Conservation (phyloP, 108 stramenopile genomes). For the Mediolabrus comicus region DNA sequence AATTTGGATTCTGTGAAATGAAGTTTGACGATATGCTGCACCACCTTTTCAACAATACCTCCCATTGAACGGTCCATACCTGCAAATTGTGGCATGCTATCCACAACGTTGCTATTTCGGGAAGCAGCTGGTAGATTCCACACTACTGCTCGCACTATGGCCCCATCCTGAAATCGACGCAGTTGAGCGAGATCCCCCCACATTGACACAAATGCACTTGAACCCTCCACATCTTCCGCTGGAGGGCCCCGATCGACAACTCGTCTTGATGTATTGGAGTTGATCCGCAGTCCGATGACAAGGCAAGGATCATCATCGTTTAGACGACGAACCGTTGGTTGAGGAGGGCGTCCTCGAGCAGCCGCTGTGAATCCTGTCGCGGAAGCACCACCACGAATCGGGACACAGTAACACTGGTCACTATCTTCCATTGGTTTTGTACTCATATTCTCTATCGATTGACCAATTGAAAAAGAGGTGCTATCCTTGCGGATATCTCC, state of each 20-base stretch:
- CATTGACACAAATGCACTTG: slow-evolving; percentile 60
- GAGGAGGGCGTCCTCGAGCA: not conserved
- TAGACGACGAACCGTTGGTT: slow-evolving; percentile 23
- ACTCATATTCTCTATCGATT: slow-evolving; percentile 19
- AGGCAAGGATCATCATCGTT: slow-evolving; percentile 28
- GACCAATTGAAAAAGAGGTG: slow-evolving; percentile 23
- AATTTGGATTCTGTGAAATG: slow-evolving; percentile 47
- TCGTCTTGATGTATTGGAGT: slow-evolving; percentile 66
- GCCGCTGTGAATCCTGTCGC: slow-evolving; percentile 15
- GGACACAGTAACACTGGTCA: slow-evolving; percentile 36
- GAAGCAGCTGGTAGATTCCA: slow-evolving; percentile 57
- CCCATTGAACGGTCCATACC: slow-evolving; percentile 65
- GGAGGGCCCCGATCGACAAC: slow-evolving; percentile 85
- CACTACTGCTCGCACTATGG: slow-evolving; percentile 86
- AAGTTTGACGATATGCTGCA: slow-evolving; percentile 60
- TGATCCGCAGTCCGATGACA: slow-evolving; percentile 61
- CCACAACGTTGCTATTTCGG: not conserved
- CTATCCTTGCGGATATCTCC: slow-evolving; percentile 39
- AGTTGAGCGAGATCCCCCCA: slow-evolving; percentile 80
- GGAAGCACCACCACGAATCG: slow-evolving; percentile 31
- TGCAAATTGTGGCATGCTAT: slow-evolving; percentile 16
- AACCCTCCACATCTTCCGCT: slow-evolving; percentile 56
- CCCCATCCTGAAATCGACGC: slow-evolving; percentile 88
- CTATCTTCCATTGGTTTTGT: slow-evolving; percentile 30
- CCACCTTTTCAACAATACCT: slow-evolving; percentile 73